A percentile compares a stretch with the other conserved stretches of the same genome.
phyloP scores from a whole-genome alignment of 148 eudicot genomes.

The Chenopodium formosanum region DNA sequence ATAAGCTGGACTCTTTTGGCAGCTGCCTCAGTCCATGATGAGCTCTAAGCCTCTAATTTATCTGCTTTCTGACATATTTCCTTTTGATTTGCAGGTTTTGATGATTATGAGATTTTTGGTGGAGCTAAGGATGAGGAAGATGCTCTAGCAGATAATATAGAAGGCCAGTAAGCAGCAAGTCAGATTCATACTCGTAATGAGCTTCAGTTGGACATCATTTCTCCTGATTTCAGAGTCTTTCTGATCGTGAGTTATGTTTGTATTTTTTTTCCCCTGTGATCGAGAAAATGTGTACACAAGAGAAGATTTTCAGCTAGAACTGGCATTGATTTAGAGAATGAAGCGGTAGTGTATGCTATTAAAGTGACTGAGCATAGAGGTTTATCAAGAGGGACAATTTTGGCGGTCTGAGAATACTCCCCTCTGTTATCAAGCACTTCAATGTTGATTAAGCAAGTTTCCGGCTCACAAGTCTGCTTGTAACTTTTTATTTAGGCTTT shows the following conservation, averaged over 20 bases:
- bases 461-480: background rate
- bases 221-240: background rate
- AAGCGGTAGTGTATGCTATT: background rate
- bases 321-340: background rate
- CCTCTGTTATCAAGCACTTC: background rate
- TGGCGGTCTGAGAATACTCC: background rate
- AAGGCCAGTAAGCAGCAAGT: conserved; percentile 14
- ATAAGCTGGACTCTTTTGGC: background rate
- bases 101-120: conserved; percentile 71
- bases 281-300: background rate
- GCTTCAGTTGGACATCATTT: background rate
- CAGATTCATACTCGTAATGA: background rate
- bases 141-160: conserved; percentile 35
- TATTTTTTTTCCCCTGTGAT: background rate
- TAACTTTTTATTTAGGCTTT: conserved; percentile 10
- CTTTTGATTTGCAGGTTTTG: conserved; percentile 56
- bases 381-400: background rate
- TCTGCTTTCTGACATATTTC: background rate
- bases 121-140: conserved; percentile 54
- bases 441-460: background rate
- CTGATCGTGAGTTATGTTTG: background rate
- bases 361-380: background rate
- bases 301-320: background rate
- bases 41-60: too few relatives aligned
- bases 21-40: too few relatives aligned